phyloP scores from a whole-genome alignment of 768 basidiomycete genomes.

The Auriscalpium microsporum region DNA sequence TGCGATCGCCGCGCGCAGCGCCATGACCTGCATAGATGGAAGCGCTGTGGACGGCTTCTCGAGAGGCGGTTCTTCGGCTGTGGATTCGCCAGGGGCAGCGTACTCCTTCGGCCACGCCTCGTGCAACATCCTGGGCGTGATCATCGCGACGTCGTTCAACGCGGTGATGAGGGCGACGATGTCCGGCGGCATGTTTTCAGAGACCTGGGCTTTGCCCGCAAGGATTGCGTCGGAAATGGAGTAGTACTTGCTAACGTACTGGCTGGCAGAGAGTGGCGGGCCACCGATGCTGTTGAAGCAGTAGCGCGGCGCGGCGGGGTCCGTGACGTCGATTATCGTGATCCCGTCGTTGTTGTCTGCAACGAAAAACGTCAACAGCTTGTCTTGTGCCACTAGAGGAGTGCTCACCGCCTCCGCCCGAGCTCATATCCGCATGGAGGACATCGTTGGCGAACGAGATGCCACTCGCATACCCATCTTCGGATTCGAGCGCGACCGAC shows the following conservation, averaged over 20 bases:
- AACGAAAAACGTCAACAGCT: neutral
- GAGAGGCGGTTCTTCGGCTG: neutral
- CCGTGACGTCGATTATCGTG: constrained; percentile 2
- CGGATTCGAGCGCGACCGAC: constrained; percentile 2
- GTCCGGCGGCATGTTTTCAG: neutral
- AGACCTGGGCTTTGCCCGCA: neutral
- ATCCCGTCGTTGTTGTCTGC: constrained; percentile 5
- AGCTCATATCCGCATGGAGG: constrained; percentile 20
- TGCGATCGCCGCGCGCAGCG: neutral
- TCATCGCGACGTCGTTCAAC: neutral
- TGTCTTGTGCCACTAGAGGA: neutral
- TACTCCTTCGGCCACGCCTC: constrained; percentile 7
- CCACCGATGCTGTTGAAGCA: neutral
- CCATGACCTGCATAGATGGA: neutral
- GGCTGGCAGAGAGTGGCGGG: neutral
- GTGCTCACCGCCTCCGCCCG: constrained; percentile 20
- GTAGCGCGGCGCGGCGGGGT: neutral
- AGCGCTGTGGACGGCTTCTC: neutral
- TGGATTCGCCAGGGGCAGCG: neutral
- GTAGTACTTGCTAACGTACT: neutral
- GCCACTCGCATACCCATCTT: constrained; percentile 19
- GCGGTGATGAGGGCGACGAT: neutral
- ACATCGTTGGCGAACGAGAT: constrained; percentile 11
- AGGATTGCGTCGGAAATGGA: neutral
- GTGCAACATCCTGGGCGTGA: neutral